A percentile compares a stretch with the other conserved stretches of the same genome.
Evolutionary conservation across 805 yeast species (phyloP).

Genomic region (Kurtzmaniella cleridarum): DNA sequence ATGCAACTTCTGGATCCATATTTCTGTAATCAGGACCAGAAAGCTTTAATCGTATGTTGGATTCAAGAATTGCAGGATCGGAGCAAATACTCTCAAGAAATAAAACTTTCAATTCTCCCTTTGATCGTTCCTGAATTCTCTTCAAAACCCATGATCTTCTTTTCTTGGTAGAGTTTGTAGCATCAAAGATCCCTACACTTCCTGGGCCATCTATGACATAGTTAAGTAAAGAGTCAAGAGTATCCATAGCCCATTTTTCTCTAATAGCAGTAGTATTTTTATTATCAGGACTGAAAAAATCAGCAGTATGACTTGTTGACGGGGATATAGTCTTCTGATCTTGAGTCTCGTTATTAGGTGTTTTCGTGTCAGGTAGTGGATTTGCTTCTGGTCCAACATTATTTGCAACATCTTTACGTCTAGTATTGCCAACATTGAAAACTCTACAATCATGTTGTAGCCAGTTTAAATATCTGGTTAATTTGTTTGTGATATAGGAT

Average conservation of each 20-base stretch:
- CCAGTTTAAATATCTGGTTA: conserved; percentile 89
- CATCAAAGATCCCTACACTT: conserved; percentile 87
- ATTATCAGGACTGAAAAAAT: conserved; percentile 81
- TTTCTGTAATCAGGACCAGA: conserved; percentile 89
- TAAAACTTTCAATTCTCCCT: conserved; percentile 66
- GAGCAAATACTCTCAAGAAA: conserved; percentile 86
- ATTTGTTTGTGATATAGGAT: conserved; percentile 85
- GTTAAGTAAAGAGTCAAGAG: conserved; percentile 76
- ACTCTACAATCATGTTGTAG: conserved; percentile 85
- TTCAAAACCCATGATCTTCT: conserved; percentile 57
- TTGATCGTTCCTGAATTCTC: conserved; percentile 49
- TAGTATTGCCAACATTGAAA: conserved; percentile 92
- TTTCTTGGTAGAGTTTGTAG: conserved; percentile 69
- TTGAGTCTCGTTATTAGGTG: conserved; percentile 25
- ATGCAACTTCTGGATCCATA: conserved; percentile 77
- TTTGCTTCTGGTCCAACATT: conserved; percentile 62
- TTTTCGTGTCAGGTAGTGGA: conserved; percentile 46
- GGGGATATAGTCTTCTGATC: conserved; percentile 10
- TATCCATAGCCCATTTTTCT: conserved; percentile 96
- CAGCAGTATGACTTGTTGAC: conserved; percentile 57
- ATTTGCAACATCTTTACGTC: conserved; percentile 65
- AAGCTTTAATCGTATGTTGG: conserved; percentile 77
- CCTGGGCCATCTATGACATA: conserved; percentile 79
- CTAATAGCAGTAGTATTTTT: conserved; percentile 57
- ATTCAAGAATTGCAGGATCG: conserved; percentile 71